Evolutionary conservation across 2,329 filamentous ascomycete species (phyloP).

Genomic region (Furcasterigmium sp.): DNA sequence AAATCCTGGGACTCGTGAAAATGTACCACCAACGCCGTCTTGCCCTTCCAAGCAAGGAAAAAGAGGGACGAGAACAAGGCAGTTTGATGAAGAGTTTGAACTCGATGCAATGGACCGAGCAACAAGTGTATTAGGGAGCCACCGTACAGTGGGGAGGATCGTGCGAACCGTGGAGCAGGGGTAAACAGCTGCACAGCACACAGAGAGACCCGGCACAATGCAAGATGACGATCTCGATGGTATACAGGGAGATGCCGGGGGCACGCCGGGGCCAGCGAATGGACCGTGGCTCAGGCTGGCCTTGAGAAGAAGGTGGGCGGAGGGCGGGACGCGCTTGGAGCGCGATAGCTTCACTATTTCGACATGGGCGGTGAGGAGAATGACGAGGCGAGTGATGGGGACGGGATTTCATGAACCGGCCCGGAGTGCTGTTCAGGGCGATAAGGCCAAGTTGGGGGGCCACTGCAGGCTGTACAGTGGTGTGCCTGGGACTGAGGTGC

Average conservation of each 20-base stretch:
- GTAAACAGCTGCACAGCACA: no score
- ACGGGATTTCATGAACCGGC: no score
- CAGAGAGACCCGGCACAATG: neutral
- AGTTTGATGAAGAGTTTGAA: slow-evolving; percentile 1
- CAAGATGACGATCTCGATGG: neutral
- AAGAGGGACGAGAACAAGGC: neutral
- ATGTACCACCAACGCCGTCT: neutral
- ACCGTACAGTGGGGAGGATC: neutral
- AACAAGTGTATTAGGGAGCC: neutral
- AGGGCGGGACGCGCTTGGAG: neutral
- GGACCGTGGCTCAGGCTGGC: neutral
- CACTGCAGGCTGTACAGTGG: no score
- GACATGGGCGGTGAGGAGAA: neutral
- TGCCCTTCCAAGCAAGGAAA: neutral
- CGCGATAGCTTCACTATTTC: neutral
- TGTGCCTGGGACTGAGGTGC: no score
- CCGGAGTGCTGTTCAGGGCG: no score
- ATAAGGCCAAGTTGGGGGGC: neutral
- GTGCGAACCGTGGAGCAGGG: neutral
- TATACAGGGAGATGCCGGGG: neutral
- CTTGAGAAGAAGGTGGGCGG: neutral
- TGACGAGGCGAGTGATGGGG: neutral
- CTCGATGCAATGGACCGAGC: slow-evolving; percentile 1
- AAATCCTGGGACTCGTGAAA: neutral
- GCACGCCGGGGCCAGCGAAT: neutral